Conservation (phyloP, 331 rosid genomes). For the Stylosanthes scabra region DNA sequence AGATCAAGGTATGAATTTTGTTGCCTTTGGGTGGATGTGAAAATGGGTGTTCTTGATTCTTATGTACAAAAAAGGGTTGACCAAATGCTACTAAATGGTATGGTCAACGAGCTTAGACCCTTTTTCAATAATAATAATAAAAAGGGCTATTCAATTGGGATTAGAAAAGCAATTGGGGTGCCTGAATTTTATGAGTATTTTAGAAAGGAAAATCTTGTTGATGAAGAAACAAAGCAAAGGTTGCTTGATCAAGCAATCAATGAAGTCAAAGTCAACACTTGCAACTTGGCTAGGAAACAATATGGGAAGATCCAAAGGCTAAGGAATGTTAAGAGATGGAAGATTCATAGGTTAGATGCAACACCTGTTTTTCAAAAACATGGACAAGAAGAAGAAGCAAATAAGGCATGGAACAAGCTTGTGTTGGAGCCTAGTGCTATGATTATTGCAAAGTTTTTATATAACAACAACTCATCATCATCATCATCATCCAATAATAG, state of each 20-base stretch:
- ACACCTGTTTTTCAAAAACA: conserved; percentile 63
- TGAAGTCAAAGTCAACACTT: conserved; percentile 63
- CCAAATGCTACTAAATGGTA: conserved; percentile 65
- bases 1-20: conserved; percentile 68
- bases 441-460: conserved; percentile 59
- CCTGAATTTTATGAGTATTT: conserved; percentile 79
- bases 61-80: conserved; percentile 68
- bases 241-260: conserved; percentile 50
- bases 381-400: conserved; percentile 61
- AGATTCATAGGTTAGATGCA: conserved; percentile 66
- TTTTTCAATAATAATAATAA: conserved; percentile 50
- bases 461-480: neutral
- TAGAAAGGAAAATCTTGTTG: conserved; percentile 38
- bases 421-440: conserved; percentile 62
- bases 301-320: conserved; percentile 63
- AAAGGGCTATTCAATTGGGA: conserved; percentile 61
- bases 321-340: conserved; percentile 65
- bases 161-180: conserved; percentile 81
- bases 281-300: conserved; percentile 67
- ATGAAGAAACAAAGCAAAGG: conserved; percentile 32
- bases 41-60: conserved; percentile 49
- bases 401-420: conserved; percentile 65
- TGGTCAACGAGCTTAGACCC: conserved; percentile 63
- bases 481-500: neutral
- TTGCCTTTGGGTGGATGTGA: conserved; percentile 81